Base-by-base conservation (phyloP, 148 eudicot genomes). In the Pharnaceum exiguum region DNA sequence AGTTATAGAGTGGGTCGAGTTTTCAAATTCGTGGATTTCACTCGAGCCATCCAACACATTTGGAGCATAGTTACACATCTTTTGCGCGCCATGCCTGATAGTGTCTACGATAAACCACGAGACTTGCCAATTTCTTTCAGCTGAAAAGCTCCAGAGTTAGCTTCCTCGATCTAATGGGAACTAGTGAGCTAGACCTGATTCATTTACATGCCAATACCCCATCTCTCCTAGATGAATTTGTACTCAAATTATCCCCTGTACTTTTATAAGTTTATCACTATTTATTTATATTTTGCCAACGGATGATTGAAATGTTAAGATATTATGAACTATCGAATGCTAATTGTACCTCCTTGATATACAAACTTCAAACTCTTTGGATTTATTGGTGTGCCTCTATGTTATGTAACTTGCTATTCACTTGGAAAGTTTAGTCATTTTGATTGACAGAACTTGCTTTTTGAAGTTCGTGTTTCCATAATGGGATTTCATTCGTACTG, bases 51-150 rank as follows among this genome's bases (percentile, higher is more conserved):
- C 49, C 28, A 26, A 38, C 45, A 47, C 46, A 33, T 10, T 35
- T 17, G 26, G 53, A 45, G 66, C 19, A 25, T 31, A 5, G 36
- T 68, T 52, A 46, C 46, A 6, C 19, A 4, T 30, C 43, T 52
- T 52, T 33, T 52, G 16, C 22, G 59, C 40, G 21, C 29, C 57
- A 62, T 51, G 65, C 47, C 27, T 46, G 22, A 60, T 17, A 37
- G 37, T 26, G 46, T 16, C n/a, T 21, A 47, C 10, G 36, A 16
- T 27, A 51, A 51, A 12, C 18, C 9, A 46, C 55, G n/a, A 43
- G 46, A 15, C 57, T 39, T 50, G 48, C 57, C 17, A 28, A n/a
- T 48, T 24, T 24, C 18, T 11, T 35, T 56, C 46, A 36, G 18
- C 54, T 46, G n/a, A n/a, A 32, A 51, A 42, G 51, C 62, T 47